Evolutionary conservation across 306 rosid genomes (phyloP).

Genomic region (Albizia julibrissin): DNA sequence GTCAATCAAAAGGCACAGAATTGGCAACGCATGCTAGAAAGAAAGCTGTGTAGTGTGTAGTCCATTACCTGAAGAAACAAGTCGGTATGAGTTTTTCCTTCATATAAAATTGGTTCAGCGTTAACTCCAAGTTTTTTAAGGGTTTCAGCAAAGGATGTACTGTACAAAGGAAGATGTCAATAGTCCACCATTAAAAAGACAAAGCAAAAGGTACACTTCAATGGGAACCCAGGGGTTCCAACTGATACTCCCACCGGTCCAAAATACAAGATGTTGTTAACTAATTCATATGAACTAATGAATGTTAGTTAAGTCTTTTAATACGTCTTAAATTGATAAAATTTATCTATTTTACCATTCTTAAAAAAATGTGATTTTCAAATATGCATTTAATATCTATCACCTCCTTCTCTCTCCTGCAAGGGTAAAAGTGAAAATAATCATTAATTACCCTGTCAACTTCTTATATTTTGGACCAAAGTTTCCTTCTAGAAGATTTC

Average conservation of each 20-base stretch:
- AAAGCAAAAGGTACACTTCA: neutral
- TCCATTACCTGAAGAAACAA: slow-evolving; percentile 84
- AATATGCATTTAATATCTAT: too few species aligned
- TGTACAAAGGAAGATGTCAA: slow-evolving; percentile 43
- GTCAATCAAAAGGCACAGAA: neutral
- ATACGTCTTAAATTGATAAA: too few species aligned
- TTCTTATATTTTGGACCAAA: too few species aligned
- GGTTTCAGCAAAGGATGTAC: slow-evolving; percentile 77
- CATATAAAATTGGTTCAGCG: slow-evolving; percentile 72
- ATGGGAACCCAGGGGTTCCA: neutral
- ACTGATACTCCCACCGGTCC: neutral
- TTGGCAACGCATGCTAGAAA: slow-evolving; percentile 13
- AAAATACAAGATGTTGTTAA: too few species aligned
- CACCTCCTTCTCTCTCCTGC: too few species aligned
- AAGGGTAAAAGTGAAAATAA: too few species aligned
- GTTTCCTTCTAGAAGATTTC: too few species aligned
- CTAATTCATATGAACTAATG: too few species aligned
- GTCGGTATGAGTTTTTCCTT: slow-evolving; percentile 91
- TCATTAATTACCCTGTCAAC: too few species aligned
- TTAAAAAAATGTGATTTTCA: too few species aligned
- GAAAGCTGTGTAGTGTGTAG: slow-evolving; percentile 14
- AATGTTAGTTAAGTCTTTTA: too few species aligned
- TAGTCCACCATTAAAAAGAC: slow-evolving; percentile 5
- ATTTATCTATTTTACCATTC: too few species aligned
- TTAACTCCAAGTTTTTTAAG: slow-evolving; percentile 68